Evolutionary conservation across 768 basidiomycete species (phyloP), one percentile per base, ranked within the genome.

Genomic region (Cyclocybe aegerita): DNA sequence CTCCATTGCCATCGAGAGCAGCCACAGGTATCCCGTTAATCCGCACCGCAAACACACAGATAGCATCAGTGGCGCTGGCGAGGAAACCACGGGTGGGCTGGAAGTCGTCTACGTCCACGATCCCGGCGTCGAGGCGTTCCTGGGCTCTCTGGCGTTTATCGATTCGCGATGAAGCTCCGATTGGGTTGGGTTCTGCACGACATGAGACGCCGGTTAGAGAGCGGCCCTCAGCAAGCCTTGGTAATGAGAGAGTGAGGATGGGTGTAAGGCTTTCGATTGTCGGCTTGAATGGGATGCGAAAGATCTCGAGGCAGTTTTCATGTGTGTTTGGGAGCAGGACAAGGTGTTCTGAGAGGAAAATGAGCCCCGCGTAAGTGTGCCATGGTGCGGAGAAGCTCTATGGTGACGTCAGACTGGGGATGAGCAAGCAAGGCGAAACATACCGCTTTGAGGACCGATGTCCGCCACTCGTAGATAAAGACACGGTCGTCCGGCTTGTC

Each of bases 381-480:
- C 62, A 53, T 4, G 58, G 56, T 0, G 65, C 58, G 7, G 46
- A 47, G 17, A 63, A 54, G 12, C 50, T 50, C 59, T 66, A 36
- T 31, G 11, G 43, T 55, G 4, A 17, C 29, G 33, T 15, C 42
- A 33, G 23, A 29, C 32, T 35, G 42, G 7, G 36, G 11, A 36
- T 9, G 11, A 15, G 12, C 39, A 32, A 23, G 44, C 43, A 4
- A 32, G 9, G 15, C 8, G 9, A 32, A 23, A 60, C 71, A 16
- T 45, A 76, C 76, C 56, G 69, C 62, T 49, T 66, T 65, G 3
- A 71, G 50, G 7, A 53, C 55, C 4, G 71, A 72, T 0, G 66
- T 71, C 53, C 63, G 66, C 79, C 79, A 80, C 23, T 78, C 65
- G 47, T 65, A 77, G 1, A 79, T 60, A 42, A 68, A 76, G 12